Percentiles rank a stretch among this genome's conserved stretches.
Evolutionary conservation across 1,284 basidiomycete species (phyloP).

Genomic region (Anthracocystis panici-leucophaei): DNA sequence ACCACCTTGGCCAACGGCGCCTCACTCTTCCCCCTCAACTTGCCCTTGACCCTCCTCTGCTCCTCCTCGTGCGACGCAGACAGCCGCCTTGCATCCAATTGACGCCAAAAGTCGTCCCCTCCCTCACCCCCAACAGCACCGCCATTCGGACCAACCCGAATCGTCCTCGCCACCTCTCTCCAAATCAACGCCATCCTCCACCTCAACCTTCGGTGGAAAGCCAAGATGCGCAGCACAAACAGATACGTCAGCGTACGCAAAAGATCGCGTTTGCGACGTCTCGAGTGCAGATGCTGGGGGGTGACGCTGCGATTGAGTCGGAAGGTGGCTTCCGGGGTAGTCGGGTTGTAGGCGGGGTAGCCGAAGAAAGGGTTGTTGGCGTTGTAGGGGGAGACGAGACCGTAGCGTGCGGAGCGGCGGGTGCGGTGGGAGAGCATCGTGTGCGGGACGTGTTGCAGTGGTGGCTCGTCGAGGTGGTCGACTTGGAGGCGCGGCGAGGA

Average conservation of each 20-base stretch:
- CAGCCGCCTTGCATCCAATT: constrained; percentile 22
- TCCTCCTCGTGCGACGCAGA: constrained; percentile 7
- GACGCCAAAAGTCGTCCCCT: constrained; percentile 46
- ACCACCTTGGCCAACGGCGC: not conserved
- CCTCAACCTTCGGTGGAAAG: constrained; percentile 53
- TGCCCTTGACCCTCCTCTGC: not conserved
- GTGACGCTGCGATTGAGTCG: constrained; percentile 14
- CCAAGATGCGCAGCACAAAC: constrained; percentile 64
- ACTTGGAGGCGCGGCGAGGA: constrained; percentile 52
- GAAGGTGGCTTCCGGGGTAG: constrained; percentile 18
- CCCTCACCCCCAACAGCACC: constrained; percentile 8
- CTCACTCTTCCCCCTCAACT: not conserved
- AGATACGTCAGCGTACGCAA: constrained; percentile 66
- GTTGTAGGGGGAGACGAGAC: constrained; percentile 69
- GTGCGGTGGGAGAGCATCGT: constrained; percentile 62
- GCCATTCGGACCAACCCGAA: constrained; percentile 19
- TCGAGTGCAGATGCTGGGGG: constrained; percentile 49
- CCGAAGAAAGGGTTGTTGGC: constrained; percentile 82
- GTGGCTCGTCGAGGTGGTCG: constrained; percentile 47
- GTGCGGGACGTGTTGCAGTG: constrained; percentile 37
- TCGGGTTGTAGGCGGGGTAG: constrained; percentile 75
- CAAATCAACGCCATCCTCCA: constrained; percentile 32
- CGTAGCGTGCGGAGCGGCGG: constrained; percentile 55
- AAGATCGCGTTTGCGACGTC: constrained; percentile 63
- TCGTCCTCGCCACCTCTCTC: constrained; percentile 17